Percentiles rank a stretch among this genome's conserved stretches.
These are phyloP conservation scores for Ceratobasidium sp. DNA, from an alignment of 1,284 basidiomycete genomes.

Conservation along the genomic window DNA sequence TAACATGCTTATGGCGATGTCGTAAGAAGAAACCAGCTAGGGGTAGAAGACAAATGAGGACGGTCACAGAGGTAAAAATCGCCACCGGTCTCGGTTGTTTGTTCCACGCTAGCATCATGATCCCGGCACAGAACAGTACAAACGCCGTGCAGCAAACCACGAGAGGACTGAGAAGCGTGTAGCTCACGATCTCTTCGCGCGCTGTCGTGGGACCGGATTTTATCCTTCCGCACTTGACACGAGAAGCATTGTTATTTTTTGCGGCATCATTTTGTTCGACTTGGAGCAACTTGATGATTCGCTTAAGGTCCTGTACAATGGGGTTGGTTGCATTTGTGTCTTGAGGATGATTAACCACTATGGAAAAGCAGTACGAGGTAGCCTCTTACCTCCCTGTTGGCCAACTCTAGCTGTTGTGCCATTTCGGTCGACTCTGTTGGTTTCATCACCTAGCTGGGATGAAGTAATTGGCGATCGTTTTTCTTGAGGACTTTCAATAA, in stretches of 20 bases:
- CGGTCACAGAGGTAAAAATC: conserved; percentile 38
- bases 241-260: no score
- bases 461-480: no score
- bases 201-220: conserved; percentile 3
- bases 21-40: conserved; percentile 29
- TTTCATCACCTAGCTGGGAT: no score
- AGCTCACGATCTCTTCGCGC: conserved; percentile 16
- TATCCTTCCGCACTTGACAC: background rate
- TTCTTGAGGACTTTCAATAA: background rate
- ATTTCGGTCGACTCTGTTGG: no score
- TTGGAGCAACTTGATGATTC: conserved; percentile 22
- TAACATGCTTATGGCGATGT: conserved; percentile 42
- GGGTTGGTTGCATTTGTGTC: background rate
- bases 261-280: background rate
- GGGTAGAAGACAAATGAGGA: conserved; percentile 17
- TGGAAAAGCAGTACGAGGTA: background rate
- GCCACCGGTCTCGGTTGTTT: conserved; percentile 29
- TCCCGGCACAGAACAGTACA: conserved; percentile 26
- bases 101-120: conserved; percentile 37
- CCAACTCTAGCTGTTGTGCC: no score
- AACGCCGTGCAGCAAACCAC: conserved; percentile 13
- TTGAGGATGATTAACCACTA: background rate
- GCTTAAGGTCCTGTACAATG: conserved; percentile 16
- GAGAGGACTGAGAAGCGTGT: conserved; percentile 11
- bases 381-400: background rate